phyloP scores from a whole-genome alignment of 1,284 basidiomycete species.

The Cutaneotrichosporon daszewskae region DNA sequence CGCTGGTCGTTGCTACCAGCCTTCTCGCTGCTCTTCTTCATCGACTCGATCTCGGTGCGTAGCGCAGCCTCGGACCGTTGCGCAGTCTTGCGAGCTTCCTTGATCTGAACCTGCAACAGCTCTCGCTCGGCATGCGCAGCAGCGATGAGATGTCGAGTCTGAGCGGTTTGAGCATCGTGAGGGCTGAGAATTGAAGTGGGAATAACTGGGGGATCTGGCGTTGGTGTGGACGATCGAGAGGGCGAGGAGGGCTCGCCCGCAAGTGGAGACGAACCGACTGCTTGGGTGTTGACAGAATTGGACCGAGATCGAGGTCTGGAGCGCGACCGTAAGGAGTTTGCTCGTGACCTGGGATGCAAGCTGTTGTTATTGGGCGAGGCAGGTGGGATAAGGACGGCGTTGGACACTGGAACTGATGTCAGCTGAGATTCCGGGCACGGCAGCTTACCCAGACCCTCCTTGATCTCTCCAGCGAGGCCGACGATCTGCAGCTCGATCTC shows the following conservation, averaged over 20 bases:
- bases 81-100: slow-evolving; percentile 43
- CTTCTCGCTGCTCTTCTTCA: slow-evolving; percentile 46
- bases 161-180: slow-evolving; percentile 38
- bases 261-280: slow-evolving; percentile 16
- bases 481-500: slow-evolving; percentile 47
- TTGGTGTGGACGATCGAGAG: slow-evolving; percentile 5
- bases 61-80: slow-evolving; percentile 45
- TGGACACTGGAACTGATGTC: slow-evolving; percentile 25
- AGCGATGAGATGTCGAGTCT: slow-evolving; percentile 40
- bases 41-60: slow-evolving; percentile 42
- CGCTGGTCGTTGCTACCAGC: slow-evolving; percentile 42
- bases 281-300: slow-evolving; percentile 34
- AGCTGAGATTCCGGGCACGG: neutral
- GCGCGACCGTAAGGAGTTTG: slow-evolving; percentile 43
- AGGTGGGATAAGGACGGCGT: slow-evolving; percentile 37
- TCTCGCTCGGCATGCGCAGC: slow-evolving; percentile 42
- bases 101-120: slow-evolving; percentile 41
- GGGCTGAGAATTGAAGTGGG: slow-evolving; percentile 35
- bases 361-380: slow-evolving; percentile 22
- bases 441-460: slow-evolving; percentile 24
- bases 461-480: slow-evolving; percentile 31
- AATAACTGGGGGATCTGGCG: slow-evolving; percentile 15
- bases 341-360: slow-evolving; percentile 38
- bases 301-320: slow-evolving; percentile 42
- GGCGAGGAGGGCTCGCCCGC: slow-evolving; percentile 11